Evolutionary conservation across 331 rosid species (phyloP).

Genomic region (Arachis monticola): DNA sequence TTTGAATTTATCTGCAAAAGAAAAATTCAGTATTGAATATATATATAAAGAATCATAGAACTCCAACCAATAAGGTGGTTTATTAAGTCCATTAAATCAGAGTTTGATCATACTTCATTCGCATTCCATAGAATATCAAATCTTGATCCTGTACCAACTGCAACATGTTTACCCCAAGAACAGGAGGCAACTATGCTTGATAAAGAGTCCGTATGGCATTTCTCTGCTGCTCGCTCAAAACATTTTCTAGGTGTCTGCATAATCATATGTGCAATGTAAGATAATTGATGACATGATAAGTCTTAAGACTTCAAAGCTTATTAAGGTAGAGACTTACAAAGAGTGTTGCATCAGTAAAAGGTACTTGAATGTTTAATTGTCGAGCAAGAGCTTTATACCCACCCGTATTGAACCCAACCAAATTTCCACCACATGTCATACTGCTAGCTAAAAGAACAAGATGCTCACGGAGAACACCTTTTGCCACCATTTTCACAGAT

Average conservation of each 20-base stretch:
- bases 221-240: constrained; percentile 93
- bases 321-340: constrained; percentile 61
- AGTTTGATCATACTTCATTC: constrained; percentile 56
- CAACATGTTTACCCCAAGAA: constrained; percentile 94
- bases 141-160: constrained; percentile 94
- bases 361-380: constrained; percentile 77
- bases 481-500: constrained; percentile 86
- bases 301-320: constrained; percentile 15
- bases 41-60: constrained; percentile 7
- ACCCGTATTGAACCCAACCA: constrained; percentile 83
- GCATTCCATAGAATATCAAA: constrained; percentile 87
- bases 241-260: constrained; percentile 85
- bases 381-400: constrained; percentile 85
- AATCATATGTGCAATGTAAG: constrained; percentile 35
- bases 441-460: constrained; percentile 89
- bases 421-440: constrained; percentile 86
- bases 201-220: constrained; percentile 75
- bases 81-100: constrained; percentile 27
- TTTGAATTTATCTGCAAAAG: constrained; percentile 57
- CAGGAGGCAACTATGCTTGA: constrained; percentile 92
- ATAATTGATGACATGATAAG: constrained; percentile 26
- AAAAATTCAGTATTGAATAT: constrained; percentile 26
- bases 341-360: constrained; percentile 90
- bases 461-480: constrained; percentile 96
- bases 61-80: background rate